Conservation (phyloP, 768 basidiomycete species). For the Lyophyllum semitale region DNA sequence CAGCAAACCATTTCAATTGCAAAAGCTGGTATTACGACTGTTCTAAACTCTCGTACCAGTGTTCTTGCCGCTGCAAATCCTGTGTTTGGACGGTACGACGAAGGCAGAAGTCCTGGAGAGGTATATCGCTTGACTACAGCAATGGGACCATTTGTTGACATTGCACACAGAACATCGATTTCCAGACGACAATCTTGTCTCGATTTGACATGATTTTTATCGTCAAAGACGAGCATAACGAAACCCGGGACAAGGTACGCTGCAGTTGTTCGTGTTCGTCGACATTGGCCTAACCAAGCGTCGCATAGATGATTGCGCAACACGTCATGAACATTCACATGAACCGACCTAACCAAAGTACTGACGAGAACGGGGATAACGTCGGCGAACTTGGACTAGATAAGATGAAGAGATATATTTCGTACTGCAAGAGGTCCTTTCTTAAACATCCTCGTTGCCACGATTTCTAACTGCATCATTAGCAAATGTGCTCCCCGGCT, state of each 20-base stretch:
- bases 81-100: slow-evolving; percentile 96
- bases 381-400: slow-evolving; percentile 93
- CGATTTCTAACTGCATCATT: neutral
- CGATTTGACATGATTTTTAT: slow-evolving; percentile 99
- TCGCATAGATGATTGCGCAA: slow-evolving; percentile 81
- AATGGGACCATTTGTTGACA: slow-evolving; percentile 4
- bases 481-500: slow-evolving; percentile 97
- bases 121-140: slow-evolving; percentile 33
- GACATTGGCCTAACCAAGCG: slow-evolving; percentile 1
- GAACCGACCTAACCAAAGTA: slow-evolving; percentile 76
- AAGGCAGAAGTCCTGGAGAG: slow-evolving; percentile 94
- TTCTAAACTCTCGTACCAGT: slow-evolving; percentile 92
- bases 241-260: slow-evolving; percentile 82
- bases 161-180: slow-evolving; percentile 79
- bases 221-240: slow-evolving; percentile 97
- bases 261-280: neutral
- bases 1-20: slow-evolving; percentile 99
- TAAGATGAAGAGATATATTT: slow-evolving; percentile 97
- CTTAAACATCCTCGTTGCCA: slow-evolving; percentile 3
- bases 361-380: slow-evolving; percentile 63
- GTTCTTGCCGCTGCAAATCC: slow-evolving; percentile 98
- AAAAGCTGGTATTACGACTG: slow-evolving; percentile 98
- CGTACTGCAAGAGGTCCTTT: slow-evolving; percentile 89
- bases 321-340: slow-evolving; percentile 99
- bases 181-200: slow-evolving; percentile 96